Base-by-base conservation (phyloP, 1,284 basidiomycete species). In the Stygiomarasmius scandens region DNA sequence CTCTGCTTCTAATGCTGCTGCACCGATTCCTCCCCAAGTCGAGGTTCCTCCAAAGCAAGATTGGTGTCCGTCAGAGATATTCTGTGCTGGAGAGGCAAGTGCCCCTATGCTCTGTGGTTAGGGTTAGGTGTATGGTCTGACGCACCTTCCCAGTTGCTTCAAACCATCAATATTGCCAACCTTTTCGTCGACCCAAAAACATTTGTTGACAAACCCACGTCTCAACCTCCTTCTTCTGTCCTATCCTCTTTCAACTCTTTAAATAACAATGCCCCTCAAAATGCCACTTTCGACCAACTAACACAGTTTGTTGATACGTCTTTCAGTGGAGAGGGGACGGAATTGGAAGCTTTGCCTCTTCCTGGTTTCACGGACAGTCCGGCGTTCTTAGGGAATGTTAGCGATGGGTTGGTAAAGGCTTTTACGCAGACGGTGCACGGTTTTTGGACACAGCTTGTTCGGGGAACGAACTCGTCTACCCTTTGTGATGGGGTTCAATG, bases 181-280 rank as follows among this genome's bases (percentile, higher is more conserved):
- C 75, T 93, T 32, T 98, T 85, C 70, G 67, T 78, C 0, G 95
- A 98, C 71, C 87, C 87, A 53, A 97, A 97, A 74, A 94, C 91
- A 0, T 91, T 97, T 69, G 89, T 92, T 14, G 95, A 97, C 79
- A 96, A 82, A 66, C 38, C 38, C 38, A 41, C 38, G 49, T 14
- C 10, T 22, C 11, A 16, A 4, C 29, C 51, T 25, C 23, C 23
- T n/a, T 36, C 22, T 16, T 38, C 81, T 54, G 92, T 94, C 6
- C 75, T 93, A 43, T 72, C 81, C 0, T 89, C 89, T 58, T 96
- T 95, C 71, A 70, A 77, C 27, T 77, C 81, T 25, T 79, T 92
- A 76, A 72, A 4, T 25, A 29, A 52, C 68, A 50, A 69, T 71
- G 63, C 76, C 25, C 29, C 29, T 32, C 29, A 32, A 32, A 32